These are phyloP conservation scores for Pittosporum tobira DNA, from an alignment of 129 eudicot genomes.

Conservation along the genomic window DNA sequence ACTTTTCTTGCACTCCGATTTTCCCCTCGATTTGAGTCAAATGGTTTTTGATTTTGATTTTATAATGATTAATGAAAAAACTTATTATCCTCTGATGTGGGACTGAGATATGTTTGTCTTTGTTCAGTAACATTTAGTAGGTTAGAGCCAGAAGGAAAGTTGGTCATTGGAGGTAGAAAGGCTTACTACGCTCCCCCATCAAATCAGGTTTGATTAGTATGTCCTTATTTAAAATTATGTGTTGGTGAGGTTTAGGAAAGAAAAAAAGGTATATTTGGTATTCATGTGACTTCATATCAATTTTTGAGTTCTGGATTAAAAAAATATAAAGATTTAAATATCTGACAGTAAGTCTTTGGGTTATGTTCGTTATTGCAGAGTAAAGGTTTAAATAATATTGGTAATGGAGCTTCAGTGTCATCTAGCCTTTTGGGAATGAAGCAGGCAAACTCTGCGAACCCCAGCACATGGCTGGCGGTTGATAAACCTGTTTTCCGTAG, in stretches of 20 bases:
- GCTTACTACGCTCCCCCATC: constrained; percentile 29
- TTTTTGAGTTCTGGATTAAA: too few relatives aligned
- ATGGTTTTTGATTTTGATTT: neutral
- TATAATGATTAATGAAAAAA: neutral
- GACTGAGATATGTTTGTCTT: constrained; percentile 17
- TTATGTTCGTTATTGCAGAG: constrained; percentile 26
- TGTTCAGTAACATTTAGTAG: constrained; percentile 83
- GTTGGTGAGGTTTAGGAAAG: neutral
- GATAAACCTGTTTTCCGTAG: constrained; percentile 18
- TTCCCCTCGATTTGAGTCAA: neutral
- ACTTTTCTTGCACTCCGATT: neutral
- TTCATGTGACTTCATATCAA: neutral
- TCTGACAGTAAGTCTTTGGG: neutral
- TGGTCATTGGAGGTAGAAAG: constrained; percentile 84
- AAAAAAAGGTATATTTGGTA: neutral
- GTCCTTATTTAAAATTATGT: neutral
- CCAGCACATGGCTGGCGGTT: constrained; percentile 22
- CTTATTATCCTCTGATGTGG: constrained; percentile 8
- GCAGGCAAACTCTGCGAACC: constrained; percentile 18
- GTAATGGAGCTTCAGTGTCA: constrained; percentile 19
- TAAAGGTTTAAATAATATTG: constrained; percentile 17
- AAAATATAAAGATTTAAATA: too few relatives aligned
- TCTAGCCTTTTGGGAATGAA: neutral
- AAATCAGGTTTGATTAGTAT: constrained; percentile 37
- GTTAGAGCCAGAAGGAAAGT: constrained; percentile 77